phyloP scores from a whole-genome alignment of 2,329 filamentous ascomycete genomes.

The Colletotrichum shisoi region DNA sequence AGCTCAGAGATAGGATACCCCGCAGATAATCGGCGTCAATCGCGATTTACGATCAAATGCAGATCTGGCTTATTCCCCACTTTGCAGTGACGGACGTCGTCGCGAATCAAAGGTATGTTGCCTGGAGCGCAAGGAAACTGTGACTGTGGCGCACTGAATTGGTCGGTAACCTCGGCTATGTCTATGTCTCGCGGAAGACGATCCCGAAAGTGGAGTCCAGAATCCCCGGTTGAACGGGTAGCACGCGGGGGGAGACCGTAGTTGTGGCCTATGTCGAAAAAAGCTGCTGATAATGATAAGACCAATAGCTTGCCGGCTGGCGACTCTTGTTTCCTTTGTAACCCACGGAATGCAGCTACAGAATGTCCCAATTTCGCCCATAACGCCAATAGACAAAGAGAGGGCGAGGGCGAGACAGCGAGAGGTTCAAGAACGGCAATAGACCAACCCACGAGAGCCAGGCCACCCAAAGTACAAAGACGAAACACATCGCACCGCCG shows the following conservation, averaged over 20 bases:
- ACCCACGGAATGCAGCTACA: neutral
- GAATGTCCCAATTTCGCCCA: neutral
- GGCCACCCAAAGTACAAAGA: neutral
- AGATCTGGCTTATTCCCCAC: slow-evolving; percentile 3
- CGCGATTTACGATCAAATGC: slow-evolving; percentile 5
- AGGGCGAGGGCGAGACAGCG: neutral
- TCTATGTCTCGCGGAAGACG: slow-evolving; percentile 33
- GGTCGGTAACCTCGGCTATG: slow-evolving; percentile 41
- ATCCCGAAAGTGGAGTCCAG: slow-evolving; percentile 40
- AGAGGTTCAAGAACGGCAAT: neutral
- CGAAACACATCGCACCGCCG: neutral
- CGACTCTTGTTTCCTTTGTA: neutral
- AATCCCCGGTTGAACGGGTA: slow-evolving; percentile 33
- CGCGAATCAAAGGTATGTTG: slow-evolving; percentile 15
- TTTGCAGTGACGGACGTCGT: slow-evolving; percentile 5
- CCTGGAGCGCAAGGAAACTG: slow-evolving; percentile 2
- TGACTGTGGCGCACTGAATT: slow-evolving; percentile 32
- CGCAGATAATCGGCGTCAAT: slow-evolving; percentile 23
- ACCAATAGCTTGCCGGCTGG: slow-evolving; percentile 21
- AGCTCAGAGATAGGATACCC: slow-evolving; percentile 29
- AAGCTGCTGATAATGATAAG: slow-evolving; percentile 23
- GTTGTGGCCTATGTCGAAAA: slow-evolving; percentile 21
- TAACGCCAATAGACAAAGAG: neutral
- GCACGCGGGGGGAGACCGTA: slow-evolving; percentile 21
- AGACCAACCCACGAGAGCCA: slow-evolving; percentile 8